These are phyloP conservation scores for Glycine latifolia DNA, from an alignment of 306 rosid species.

Conservation along the genomic window DNA sequence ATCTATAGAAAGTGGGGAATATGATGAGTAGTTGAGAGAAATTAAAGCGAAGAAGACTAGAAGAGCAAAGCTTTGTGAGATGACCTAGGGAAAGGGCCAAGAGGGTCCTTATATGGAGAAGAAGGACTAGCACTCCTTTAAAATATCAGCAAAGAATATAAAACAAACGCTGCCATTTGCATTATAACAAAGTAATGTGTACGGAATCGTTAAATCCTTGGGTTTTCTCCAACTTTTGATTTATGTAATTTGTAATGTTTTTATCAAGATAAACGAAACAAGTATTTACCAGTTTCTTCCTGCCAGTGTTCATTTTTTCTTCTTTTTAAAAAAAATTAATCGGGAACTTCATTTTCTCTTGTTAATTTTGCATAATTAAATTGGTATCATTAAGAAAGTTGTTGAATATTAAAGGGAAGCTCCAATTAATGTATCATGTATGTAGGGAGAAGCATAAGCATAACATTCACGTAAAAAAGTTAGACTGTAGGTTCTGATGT, in stretches of 20 bases:
- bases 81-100: conserved; percentile 30
- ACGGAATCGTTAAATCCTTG: not conserved
- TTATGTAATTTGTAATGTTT: not conserved
- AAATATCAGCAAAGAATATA: conserved; percentile 30
- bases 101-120: conserved; percentile 45
- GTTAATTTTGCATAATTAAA: not conserved
- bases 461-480: not conserved
- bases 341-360: not conserved
- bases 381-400: not conserved
- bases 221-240: conserved; percentile 17
- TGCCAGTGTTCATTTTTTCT: not conserved
- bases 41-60: not conserved
- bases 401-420: not conserved
- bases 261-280: not conserved
- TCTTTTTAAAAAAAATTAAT: not conserved
- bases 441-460: not conserved
- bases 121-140: conserved; percentile 14
- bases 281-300: too few relatives aligned
- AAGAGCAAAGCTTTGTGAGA: conserved; percentile 38
- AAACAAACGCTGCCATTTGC: conserved; percentile 5
- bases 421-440: not conserved
- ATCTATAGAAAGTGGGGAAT: too few relatives aligned
- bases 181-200: conserved; percentile 23
- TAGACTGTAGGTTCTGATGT: not conserved
- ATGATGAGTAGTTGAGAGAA: conserved; percentile 5